phyloP scores from a whole-genome alignment of 805 yeast genomes.

The Candida xiaguanensis region DNA sequence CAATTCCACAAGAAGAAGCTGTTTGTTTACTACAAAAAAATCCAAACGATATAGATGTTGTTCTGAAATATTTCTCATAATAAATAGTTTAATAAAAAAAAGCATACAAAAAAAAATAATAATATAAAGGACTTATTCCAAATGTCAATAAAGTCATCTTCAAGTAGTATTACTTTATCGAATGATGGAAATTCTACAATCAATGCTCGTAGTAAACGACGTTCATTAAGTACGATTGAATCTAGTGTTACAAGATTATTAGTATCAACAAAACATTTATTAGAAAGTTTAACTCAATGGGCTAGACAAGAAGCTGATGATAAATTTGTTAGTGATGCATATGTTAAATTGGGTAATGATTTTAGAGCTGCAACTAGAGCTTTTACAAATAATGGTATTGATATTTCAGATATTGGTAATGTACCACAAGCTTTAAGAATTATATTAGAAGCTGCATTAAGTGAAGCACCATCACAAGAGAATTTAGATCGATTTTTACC shows the following conservation, averaged over 20 bases:
- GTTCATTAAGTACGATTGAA: slow-evolving; percentile 54
- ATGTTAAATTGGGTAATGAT: slow-evolving; percentile 90
- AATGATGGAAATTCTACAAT: not conserved
- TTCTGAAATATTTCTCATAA: slow-evolving; percentile 54
- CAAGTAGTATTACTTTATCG: not conserved
- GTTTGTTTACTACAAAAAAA: slow-evolving; percentile 59
- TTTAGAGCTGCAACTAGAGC: slow-evolving; percentile 83
- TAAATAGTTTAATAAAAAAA: not conserved
- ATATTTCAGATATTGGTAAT: slow-evolving; percentile 80
- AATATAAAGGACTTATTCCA: not conserved
- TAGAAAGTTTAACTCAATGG: slow-evolving; percentile 90
- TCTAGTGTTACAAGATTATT: slow-evolving; percentile 74
- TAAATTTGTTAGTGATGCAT: slow-evolving; percentile 81
- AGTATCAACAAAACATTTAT: slow-evolving; percentile 81
- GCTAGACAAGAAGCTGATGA: slow-evolving; percentile 77
- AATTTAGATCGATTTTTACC: slow-evolving; percentile 80
- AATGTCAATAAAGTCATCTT: not conserved
- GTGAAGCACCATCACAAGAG: slow-evolving; percentile 80
- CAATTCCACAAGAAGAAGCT: slow-evolving; percentile 68
- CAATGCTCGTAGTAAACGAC: slow-evolving; percentile 12
- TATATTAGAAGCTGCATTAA: slow-evolving; percentile 80
- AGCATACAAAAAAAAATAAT: not conserved
- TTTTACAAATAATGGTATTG: slow-evolving; percentile 74
- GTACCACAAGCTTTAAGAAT: slow-evolving; percentile 79
- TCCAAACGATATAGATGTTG: slow-evolving; percentile 51